Evolutionary conservation across 129 eudicot species (phyloP).

Genomic region (Centrapalus pauciflorus): DNA sequence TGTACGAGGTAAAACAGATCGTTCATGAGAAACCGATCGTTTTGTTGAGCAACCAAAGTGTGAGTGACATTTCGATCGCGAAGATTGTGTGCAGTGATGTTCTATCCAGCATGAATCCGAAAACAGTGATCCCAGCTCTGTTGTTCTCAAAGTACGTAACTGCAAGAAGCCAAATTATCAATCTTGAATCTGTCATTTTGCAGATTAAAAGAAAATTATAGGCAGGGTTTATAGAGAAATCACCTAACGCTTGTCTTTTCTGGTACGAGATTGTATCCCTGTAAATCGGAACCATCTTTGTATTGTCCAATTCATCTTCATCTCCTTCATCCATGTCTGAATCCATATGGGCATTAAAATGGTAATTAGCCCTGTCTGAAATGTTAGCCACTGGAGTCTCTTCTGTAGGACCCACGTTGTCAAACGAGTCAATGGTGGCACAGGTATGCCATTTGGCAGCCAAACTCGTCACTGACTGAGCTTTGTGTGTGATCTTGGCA

Average conservation of each 20-base stretch:
- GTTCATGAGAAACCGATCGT: constrained; percentile 61
- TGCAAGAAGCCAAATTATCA: constrained; percentile 32
- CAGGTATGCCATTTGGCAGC: constrained; percentile 94
- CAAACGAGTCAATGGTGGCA: constrained; percentile 65
- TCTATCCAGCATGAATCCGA: constrained; percentile 85
- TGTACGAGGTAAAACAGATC: neutral
- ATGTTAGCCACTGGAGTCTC: constrained; percentile 27
- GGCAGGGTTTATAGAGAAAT: neutral
- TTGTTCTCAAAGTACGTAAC: constrained; percentile 85
- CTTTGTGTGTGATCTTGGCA: constrained; percentile 89
- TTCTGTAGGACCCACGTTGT: constrained; percentile 38
- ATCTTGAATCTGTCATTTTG: neutral
- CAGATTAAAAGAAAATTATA: neutral
- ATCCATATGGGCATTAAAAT: constrained; percentile 28
- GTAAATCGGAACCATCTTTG: constrained; percentile 55
- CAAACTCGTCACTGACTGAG: constrained; percentile 71
- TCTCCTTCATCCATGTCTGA: constrained; percentile 74
- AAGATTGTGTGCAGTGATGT: constrained; percentile 60
- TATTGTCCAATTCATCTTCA: constrained; percentile 72
- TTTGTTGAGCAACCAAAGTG: constrained; percentile 80
- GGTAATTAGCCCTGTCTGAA: constrained; percentile 11
- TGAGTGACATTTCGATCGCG: constrained; percentile 66
- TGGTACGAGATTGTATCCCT: constrained; percentile 69
- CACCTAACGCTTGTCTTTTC: constrained; percentile 87
- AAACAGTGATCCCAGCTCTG: constrained; percentile 87